Conservation (phyloP, 1,139 yeast genomes). For the Scheffersomyces stambukii region DNA sequence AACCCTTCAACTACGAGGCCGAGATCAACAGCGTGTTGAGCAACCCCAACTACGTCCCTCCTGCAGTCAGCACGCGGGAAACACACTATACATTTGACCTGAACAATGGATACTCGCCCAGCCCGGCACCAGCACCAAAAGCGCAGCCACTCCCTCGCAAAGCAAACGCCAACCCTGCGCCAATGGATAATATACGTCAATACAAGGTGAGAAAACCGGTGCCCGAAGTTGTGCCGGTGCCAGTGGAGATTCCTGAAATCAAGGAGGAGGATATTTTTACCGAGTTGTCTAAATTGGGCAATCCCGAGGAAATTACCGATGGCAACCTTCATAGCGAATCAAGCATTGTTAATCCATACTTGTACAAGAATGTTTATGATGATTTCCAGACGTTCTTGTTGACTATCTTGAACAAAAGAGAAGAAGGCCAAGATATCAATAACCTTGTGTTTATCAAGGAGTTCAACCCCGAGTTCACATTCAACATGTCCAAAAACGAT, state of each 20-base stretch:
- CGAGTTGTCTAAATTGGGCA: slow-evolving; percentile 12
- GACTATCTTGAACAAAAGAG: slow-evolving; percentile 19
- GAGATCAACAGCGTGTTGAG: slow-evolving; percentile 13
- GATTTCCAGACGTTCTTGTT: slow-evolving; percentile 34
- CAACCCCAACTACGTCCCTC: slow-evolving; percentile 14
- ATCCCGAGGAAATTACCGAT: slow-evolving; percentile 6
- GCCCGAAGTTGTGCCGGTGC: no score
- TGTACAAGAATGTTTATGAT: slow-evolving; percentile 27
- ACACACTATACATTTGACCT: slow-evolving; percentile 2
- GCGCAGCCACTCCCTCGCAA: background rate
- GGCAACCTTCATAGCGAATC: slow-evolving; percentile 1
- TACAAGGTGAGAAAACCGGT: slow-evolving; percentile 4
- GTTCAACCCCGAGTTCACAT: slow-evolving; percentile 28
- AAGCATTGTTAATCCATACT: slow-evolving; percentile 8
- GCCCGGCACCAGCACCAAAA: slow-evolving; percentile 1
- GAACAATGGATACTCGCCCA: slow-evolving; percentile 3
- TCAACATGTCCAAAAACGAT: slow-evolving; percentile 18
- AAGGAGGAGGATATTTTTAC: slow-evolving; percentile 10
- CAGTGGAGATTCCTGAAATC: slow-evolving; percentile 3
- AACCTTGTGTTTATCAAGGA: slow-evolving; percentile 36
- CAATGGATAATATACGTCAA: slow-evolving; percentile 1
- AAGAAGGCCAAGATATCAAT: slow-evolving; percentile 19
- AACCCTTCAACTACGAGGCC: slow-evolving; percentile 15
- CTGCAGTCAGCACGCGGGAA: slow-evolving; percentile 7
- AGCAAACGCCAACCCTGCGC: background rate